Evolutionary conservation across 139 green algal genomes (phyloP), one percentile per base, ranked within the genome.

Genomic region (Chlorella sp.): DNA sequence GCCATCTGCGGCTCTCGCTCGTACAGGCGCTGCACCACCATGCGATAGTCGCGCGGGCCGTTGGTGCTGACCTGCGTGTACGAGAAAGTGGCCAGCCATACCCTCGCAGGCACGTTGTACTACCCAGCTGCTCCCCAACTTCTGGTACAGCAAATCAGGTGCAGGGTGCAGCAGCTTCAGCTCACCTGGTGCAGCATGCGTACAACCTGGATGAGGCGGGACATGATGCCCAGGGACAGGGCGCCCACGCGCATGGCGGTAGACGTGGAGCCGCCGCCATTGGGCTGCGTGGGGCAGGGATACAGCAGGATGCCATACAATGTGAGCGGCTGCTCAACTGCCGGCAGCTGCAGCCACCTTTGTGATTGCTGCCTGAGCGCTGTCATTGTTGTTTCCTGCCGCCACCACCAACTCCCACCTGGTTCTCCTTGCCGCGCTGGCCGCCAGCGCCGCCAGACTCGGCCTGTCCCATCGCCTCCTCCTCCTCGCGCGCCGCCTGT

Each of bases 181-280:
- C 68, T 74, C 67, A 87, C 80, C 73, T 83, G 81, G 85, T 97
- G 93, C 88, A 98, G 78, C 71, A 98, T 81, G 26, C 86, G 78
- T 88, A 97, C 86, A 26, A 91, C 81, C 7, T 89, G 91, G 38
- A 98, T 87, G 51, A 97, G 88, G 38, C 91, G 88, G 18, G 89
- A 92, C 16, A 96, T 32, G 4, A 90, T 72, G 16, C 92, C 92
- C n/a, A 96, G 87, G 9, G 91, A 88, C n/a, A 86, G 25, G 15
- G 78, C 88, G 5, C 89, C 87, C 74, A 87, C 84, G 13, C 75
- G 74, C 51, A 80, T 38, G 9, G 74, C 74, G 1, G 26, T 51
- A 12, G 51, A 60, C 44, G 11, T 11, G 21, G 12, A 20, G 12
- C 51, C 51, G 51, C 51, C 51, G 12, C 12, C 51, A 21, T 60